These are phyloP conservation scores for Globisporangium canariense DNA, from an alignment of 352 stramenopile species.

Conservation along the genomic window DNA sequence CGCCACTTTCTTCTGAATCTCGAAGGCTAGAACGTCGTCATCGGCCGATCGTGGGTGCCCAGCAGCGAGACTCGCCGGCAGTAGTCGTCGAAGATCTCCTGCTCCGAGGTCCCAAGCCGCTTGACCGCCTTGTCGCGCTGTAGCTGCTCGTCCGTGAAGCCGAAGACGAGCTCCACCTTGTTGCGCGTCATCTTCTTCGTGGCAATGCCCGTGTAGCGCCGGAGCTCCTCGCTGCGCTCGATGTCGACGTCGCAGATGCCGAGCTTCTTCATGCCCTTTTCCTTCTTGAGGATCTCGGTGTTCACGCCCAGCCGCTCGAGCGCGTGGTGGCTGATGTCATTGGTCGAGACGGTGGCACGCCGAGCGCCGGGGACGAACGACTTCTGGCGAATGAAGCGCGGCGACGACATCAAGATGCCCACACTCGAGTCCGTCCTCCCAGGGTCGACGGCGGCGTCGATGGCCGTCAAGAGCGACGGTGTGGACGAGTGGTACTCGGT, in stretches of 20 bases:
- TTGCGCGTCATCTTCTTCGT: conserved; percentile 23
- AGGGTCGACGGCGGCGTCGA: background rate
- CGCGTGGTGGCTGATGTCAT: conserved; percentile 42
- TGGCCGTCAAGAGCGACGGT: conserved; percentile 3
- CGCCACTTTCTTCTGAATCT: background rate
- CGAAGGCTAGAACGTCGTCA: conserved; percentile 11
- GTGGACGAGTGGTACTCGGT: conserved; percentile 15
- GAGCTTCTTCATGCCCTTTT: conserved; percentile 78
- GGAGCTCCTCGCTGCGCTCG: conserved; percentile 41
- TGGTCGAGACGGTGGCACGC: conserved; percentile 25
- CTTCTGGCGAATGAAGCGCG: conserved; percentile 6
- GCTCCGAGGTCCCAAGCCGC: conserved; percentile 46
- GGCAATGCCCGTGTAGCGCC: conserved; percentile 46
- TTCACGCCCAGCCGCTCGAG: conserved; percentile 62
- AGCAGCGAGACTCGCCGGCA: conserved; percentile 48
- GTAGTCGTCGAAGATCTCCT: conserved; percentile 66
- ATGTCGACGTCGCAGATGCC: conserved; percentile 69
- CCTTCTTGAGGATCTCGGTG: conserved; percentile 55
- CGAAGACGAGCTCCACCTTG: conserved; percentile 62
- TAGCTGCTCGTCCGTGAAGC: conserved; percentile 61
- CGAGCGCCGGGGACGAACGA: conserved; percentile 6
- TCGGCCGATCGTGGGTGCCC: conserved; percentile 22
- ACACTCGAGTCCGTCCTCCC: background rate
- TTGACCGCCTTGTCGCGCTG: conserved; percentile 59
- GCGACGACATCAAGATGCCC: conserved; percentile 1